Evolutionary conservation across 2,329 filamentous ascomycete genomes (phyloP), one percentile per base, ranked within the genome.

Genomic region (Xylariaceae sp.): DNA sequence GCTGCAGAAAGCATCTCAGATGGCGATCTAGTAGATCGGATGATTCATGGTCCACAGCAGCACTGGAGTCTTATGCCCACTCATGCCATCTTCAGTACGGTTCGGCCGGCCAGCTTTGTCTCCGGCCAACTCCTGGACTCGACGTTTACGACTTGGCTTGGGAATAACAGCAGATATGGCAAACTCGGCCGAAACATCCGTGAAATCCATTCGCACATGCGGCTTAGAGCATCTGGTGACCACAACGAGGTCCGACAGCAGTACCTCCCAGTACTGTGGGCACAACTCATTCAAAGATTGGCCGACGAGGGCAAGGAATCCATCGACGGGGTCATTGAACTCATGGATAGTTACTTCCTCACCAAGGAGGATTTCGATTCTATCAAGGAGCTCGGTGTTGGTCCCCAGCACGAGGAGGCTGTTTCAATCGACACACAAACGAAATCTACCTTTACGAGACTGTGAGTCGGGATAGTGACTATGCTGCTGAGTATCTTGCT

Each of bases 61-160:
- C 94, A 99, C 59, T 99, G 94, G 94, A 94, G 89, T 67, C 74
- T 99, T 58, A 99, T 99, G 94, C 94, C 94, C 11, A 88, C 89
- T 1, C 94, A 99, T 71, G 94, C 91, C 30, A 80, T 96, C 40
- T 96, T 97, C 74, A 96, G 91, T 68, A 95, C 95, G 52, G 92
- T 99, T 29, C 80, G 89, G 30, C 94, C 94, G 3, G 87, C 94
- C 6, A 96, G 90, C 70, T 96, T 88, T 67, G 79, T 94, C 8
- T 83, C 89, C 49, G 94, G 94, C 41, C 86, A 87, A 64, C 81
- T 95, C 63, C 78, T 83, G 60, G 81, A 81, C 3, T 87, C 89
- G 37, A 78, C 79, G 42, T 99, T 99, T 69, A 94, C 94, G 0
- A 80, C 82, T 5, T 99, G 94, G 94, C 82, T 99, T 47, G 94